Conservation (phyloP, 257 asterid genomes). For the Parsonsia alboflavescens region DNA sequence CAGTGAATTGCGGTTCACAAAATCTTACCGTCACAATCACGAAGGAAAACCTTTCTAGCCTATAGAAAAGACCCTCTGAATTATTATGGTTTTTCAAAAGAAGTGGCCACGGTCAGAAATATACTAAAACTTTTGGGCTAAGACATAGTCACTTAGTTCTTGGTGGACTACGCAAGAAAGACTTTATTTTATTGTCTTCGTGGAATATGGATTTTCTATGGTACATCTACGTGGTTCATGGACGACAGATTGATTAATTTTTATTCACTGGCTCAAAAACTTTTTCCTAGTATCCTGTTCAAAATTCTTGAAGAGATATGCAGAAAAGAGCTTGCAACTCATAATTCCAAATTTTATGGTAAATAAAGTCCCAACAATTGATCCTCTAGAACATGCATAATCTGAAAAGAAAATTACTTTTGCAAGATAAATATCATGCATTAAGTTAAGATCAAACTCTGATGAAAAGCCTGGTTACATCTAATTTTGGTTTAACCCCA, state of each 20-base stretch:
- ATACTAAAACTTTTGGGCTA: background rate
- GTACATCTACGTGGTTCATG: background rate
- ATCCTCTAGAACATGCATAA: too few relatives aligned
- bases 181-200: background rate
- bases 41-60: background rate
- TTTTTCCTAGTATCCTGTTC: too few relatives aligned
- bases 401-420: too few relatives aligned
- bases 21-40: background rate
- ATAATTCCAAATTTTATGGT: too few relatives aligned
- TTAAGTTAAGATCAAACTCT: too few relatives aligned
- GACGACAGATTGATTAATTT: background rate
- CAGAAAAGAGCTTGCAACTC: background rate
- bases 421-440: too few relatives aligned
- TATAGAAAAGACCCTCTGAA: background rate
- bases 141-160: too few relatives aligned
- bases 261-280: too few relatives aligned
- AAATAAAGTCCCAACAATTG: background rate
- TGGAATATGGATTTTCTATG: background rate
- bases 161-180: background rate
- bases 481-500: background rate
- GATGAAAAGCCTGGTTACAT: background rate
- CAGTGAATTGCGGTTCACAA: slow-evolving; percentile 8
- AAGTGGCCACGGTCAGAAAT: background rate
- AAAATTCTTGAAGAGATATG: background rate
- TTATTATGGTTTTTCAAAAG: background rate